These are phyloP conservation scores for Podospora pseudoanserina DNA, from an alignment of 495 filamentous ascomycete species.

Conservation along the genomic window DNA sequence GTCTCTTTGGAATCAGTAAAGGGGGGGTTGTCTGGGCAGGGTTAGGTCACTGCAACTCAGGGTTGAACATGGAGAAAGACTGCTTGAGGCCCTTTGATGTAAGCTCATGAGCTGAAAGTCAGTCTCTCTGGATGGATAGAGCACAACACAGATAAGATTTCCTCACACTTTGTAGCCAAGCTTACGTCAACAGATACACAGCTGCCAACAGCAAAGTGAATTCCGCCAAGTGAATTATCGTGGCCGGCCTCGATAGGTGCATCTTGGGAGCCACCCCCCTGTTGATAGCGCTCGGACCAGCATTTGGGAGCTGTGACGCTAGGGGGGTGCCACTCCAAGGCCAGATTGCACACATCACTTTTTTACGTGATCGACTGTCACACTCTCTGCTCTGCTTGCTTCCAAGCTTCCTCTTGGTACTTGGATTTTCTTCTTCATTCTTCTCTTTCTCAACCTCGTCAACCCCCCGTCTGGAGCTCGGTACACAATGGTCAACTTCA, in stretches of 20 bases:
- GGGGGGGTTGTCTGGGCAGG: no score
- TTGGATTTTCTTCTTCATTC: constrained; percentile 21
- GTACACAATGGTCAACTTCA: constrained; percentile 69
- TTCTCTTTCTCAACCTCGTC: constrained; percentile 21
- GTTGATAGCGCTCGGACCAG: constrained; percentile 12
- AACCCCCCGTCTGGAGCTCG: constrained; percentile 23
- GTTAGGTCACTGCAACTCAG: no score
- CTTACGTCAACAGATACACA: not conserved
- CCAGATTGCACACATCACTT: constrained; percentile 30
- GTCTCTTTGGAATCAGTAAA: no score
- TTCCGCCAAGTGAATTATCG: not conserved
- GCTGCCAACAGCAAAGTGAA: constrained; percentile 10
- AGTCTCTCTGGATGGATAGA: no score
- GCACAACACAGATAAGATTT: not conserved
- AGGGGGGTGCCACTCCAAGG: constrained; percentile 10
- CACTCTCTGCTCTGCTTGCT: not conserved
- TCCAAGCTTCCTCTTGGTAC: constrained; percentile 7
- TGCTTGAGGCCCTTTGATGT: no score
- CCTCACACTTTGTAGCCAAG: not conserved
- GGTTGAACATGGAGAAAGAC: no score
- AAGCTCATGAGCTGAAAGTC: no score
- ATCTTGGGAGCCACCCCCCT: constrained; percentile 18
- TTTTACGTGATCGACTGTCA: constrained; percentile 14
- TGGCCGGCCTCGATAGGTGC: constrained; percentile 14
- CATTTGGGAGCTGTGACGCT: constrained; percentile 2